These are phyloP conservation scores for Aspergillus ochraceoroseus DNA, from an alignment of 2,329 filamentous ascomycete genomes.

Conservation along the genomic window DNA sequence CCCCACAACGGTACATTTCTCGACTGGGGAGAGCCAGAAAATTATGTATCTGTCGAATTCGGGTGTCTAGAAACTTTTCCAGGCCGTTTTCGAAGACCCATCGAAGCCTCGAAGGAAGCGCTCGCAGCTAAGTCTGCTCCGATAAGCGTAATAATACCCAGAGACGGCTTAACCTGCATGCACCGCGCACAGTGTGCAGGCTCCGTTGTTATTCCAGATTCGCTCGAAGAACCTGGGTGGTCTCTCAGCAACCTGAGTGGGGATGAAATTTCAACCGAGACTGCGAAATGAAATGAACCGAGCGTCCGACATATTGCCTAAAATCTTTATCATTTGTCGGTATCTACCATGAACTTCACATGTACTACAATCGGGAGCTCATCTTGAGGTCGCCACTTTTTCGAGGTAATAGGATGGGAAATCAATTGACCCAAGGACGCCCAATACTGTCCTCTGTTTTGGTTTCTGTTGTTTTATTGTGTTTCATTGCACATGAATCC, in stretches of 20 bases:
- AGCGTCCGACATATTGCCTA: constrained; percentile 18
- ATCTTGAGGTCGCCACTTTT: too few species aligned
- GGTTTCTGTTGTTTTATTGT: too few species aligned
- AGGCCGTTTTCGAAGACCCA: constrained; percentile 18
- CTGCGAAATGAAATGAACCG: constrained; percentile 11
- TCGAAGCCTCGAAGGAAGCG: constrained; percentile 20
- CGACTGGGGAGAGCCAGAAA: constrained; percentile 10
- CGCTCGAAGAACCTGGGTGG: neutral
- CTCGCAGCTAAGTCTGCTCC: constrained; percentile 9
- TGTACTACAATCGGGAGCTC: constrained; percentile 8
- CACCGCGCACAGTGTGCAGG: too few species aligned
- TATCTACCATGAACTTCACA: constrained; percentile 9
- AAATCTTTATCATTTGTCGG: constrained; percentile 14
- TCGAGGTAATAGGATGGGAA: constrained; percentile 6
- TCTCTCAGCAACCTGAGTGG: constrained; percentile 9
- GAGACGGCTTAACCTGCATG: constrained; percentile 5
- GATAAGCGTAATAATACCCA: constrained; percentile 15
- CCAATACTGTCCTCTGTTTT: too few species aligned
- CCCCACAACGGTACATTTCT: constrained; percentile 23
- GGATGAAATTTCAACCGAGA: constrained; percentile 16
- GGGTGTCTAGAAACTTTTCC: constrained; percentile 16
- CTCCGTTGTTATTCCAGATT: neutral
- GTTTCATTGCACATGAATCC: too few species aligned
- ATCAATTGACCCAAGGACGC: constrained; percentile 3
- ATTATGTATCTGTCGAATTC: constrained; percentile 13